Evolutionary conservation across 352 stramenopile genomes (phyloP).

Genomic region (Lagenidium sp.): DNA sequence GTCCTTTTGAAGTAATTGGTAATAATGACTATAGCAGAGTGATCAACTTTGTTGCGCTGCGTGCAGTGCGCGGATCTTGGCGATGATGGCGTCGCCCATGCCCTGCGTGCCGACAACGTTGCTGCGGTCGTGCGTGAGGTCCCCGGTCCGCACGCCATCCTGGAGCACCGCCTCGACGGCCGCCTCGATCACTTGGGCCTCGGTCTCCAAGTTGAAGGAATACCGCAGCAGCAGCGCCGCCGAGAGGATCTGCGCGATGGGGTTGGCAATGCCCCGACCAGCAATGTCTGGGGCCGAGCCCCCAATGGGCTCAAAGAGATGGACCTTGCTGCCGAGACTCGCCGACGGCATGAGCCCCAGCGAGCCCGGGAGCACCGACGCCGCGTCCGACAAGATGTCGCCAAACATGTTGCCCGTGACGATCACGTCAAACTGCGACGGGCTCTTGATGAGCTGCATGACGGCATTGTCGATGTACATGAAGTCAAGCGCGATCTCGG

Average conservation of each 20-base stretch:
- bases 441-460: constrained; percentile 98
- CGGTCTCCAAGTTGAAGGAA: constrained; percentile 75
- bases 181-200: constrained; percentile 72
- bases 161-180: constrained; percentile 80
- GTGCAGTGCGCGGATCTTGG: constrained; percentile 59
- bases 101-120: constrained; percentile 50
- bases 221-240: constrained; percentile 97
- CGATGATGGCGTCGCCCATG: constrained; percentile 77
- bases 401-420: constrained; percentile 99
- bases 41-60: no score
- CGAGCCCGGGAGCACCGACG: constrained; percentile 96
- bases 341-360: constrained; percentile 98
- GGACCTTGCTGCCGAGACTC: constrained; percentile 84
- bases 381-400: constrained; percentile 98
- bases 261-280: constrained; percentile 95
- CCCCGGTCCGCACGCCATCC: constrained; percentile 77
- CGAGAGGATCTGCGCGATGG: constrained; percentile 97
- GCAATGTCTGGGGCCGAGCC: constrained; percentile 98
- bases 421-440: constrained; percentile 99
- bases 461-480: constrained; percentile 99
- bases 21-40: constrained; percentile 2
- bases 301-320: constrained; percentile 98
- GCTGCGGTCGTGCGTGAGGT: constrained; percentile 58
- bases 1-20: background rate
- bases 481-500: constrained; percentile 93